Conservation (phyloP, 768 basidiomycete genomes). For the Suillus paluster region DNA sequence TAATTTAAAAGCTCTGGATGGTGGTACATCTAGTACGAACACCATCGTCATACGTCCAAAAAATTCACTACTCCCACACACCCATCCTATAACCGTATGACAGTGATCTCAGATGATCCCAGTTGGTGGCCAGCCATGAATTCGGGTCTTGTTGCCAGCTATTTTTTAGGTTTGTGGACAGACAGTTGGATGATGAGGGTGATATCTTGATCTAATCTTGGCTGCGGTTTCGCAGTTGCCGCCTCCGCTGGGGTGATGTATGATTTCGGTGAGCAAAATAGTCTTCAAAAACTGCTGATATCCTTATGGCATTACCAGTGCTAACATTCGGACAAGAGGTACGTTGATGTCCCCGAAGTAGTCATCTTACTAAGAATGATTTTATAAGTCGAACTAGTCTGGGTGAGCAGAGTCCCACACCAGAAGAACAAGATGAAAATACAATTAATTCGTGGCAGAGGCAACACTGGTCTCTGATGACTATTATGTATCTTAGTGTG, state of each 20-base stretch:
- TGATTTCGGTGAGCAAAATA: not conserved
- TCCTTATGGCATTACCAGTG: not conserved
- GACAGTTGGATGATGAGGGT: not conserved
- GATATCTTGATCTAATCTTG: not conserved
- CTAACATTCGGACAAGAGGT: not conserved
- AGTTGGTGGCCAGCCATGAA: not conserved
- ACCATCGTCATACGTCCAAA: not conserved
- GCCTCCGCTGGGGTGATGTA: not conserved
- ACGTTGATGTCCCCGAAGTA: not conserved
- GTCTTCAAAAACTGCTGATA: not conserved
- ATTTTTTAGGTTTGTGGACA: not conserved
- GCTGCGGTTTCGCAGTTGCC: not conserved
- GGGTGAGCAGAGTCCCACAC: not conserved
- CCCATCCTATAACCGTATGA: not conserved
- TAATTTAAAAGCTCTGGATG: not conserved
- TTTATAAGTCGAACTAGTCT: not conserved
- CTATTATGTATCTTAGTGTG: not conserved
- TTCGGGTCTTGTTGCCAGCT: rapidly evolving
- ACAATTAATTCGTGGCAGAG: not conserved
- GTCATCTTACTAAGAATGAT: not conserved
- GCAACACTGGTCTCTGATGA: not conserved
- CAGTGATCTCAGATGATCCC: not conserved
- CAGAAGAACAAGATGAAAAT: not conserved
- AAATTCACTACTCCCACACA: not conserved
- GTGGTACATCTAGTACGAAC: not conserved